phyloP scores from a whole-genome alignment of 164 flowering plant species.

The Vitis riparia region DNA sequence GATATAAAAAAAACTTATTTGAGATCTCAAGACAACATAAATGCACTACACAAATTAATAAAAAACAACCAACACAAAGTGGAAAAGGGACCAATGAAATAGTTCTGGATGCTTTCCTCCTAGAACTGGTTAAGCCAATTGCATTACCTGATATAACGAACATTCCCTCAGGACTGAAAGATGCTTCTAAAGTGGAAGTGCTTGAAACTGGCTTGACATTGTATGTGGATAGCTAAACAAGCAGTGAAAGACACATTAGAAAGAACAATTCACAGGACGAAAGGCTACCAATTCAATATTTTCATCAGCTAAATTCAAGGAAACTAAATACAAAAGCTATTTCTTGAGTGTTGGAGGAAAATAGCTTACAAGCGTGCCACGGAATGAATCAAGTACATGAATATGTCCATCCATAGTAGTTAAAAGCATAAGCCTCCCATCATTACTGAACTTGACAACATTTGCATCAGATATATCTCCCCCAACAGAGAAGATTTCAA shows the following conservation, averaged over 20 bases:
- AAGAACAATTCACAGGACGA: background rate
- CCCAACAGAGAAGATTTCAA: conserved; percentile 88
- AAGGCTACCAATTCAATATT: background rate
- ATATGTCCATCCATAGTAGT: conserved; percentile 85
- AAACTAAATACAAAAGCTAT: background rate
- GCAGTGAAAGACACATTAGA: conserved; percentile 12
- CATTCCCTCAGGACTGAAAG: conserved; percentile 98
- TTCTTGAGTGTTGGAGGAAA: background rate
- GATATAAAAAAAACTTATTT: background rate
- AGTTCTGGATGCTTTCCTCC: too few relatives aligned
- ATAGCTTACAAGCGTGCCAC: conserved; percentile 84
- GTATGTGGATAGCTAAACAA: conserved; percentile 62
- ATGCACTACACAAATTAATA: background rate
- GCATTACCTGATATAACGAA: conserved; percentile 85
- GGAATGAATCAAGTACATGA: conserved; percentile 91
- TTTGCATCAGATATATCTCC: conserved; percentile 93
- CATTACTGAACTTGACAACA: conserved; percentile 90
- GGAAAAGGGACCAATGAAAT: background rate
- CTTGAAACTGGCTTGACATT: conserved; percentile 85
- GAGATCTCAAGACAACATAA: background rate
- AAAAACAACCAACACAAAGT: background rate
- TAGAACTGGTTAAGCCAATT: background rate
- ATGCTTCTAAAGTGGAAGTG: conserved; percentile 86
- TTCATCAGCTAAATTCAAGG: background rate
- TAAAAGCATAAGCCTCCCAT: conserved; percentile 90